These are phyloP conservation scores for Apodospora peruviana DNA, from an alignment of 495 filamentous ascomycete genomes.

Conservation along the genomic window DNA sequence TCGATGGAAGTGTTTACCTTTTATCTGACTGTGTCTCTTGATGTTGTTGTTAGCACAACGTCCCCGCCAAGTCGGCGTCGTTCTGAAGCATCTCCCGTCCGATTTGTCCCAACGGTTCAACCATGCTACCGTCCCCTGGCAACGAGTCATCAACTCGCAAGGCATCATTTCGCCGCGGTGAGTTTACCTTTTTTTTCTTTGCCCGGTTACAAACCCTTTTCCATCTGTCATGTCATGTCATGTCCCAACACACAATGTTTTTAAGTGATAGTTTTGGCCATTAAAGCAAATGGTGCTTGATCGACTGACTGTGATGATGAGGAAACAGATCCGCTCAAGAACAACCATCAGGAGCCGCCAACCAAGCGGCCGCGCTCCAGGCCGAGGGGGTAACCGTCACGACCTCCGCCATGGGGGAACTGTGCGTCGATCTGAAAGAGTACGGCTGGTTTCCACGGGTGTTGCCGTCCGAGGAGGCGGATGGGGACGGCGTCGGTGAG, in stretches of 20 bases:
- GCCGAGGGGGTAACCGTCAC: conserved; percentile 66
- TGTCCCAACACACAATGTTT: too few species aligned
- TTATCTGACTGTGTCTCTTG: background rate
- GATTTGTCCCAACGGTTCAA: conserved; percentile 51
- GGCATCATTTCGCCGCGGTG: conserved; percentile 81
- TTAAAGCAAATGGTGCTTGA: too few species aligned
- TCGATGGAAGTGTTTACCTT: background rate
- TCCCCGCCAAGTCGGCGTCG: conserved; percentile 79
- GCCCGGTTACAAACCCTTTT: too few species aligned
- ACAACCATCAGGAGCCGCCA: conserved; percentile 59
- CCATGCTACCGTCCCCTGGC: conserved; percentile 81
- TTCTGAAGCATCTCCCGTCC: conserved; percentile 74
- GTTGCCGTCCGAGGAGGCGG: conserved; percentile 46
- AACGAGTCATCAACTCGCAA: conserved; percentile 83
- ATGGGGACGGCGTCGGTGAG: conserved; percentile 29
- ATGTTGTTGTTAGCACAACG: conserved; percentile 46
- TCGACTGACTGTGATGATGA: too few species aligned
- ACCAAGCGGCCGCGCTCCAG: conserved; percentile 62
- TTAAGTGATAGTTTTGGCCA: too few species aligned
- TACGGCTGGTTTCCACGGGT: conserved; percentile 74
- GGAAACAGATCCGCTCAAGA: conserved; percentile 24
- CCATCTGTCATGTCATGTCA: background rate
- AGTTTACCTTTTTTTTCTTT: conserved; percentile 3
- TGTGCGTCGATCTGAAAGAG: conserved; percentile 58
- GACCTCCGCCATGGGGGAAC: conserved; percentile 60